phyloP scores from a whole-genome alignment of 306 rosid species.

The Neltuma alba region DNA sequence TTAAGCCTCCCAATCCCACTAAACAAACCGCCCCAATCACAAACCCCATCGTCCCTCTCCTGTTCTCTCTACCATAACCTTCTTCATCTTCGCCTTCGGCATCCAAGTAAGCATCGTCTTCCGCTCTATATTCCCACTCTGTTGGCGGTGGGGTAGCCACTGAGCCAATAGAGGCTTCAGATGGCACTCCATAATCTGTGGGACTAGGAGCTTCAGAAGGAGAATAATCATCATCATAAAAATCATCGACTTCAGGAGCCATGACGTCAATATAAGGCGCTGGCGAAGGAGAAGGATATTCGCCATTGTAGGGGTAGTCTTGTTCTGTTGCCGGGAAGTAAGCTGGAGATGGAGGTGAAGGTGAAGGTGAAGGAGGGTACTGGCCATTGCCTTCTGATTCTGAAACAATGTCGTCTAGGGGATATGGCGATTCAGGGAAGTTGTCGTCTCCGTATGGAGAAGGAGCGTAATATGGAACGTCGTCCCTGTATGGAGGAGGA shows the following conservation, averaged over 20 bases:
- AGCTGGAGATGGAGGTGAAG: neutral
- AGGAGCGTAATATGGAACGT: neutral
- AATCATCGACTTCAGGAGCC: conserved; percentile 26
- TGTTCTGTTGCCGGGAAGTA: neutral
- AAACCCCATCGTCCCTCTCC: neutral
- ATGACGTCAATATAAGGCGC: neutral
- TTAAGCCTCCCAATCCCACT: conserved; percentile 43
- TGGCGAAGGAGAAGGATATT: neutral
- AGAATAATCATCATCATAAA: neutral
- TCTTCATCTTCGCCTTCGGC: neutral
- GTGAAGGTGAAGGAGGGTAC: neutral
- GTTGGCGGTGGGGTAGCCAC: neutral
- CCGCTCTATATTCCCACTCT: conserved; percentile 31
- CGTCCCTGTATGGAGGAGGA: conserved; percentile 17
- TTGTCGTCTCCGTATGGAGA: conserved; percentile 14
- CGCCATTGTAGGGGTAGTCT: neutral
- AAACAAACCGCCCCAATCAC: conserved; percentile 36
- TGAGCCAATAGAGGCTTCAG: neutral
- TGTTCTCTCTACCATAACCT: neutral
- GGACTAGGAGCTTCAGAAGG: conserved; percentile 24
- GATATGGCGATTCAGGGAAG: conserved; percentile 3
- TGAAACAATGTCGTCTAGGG: neutral
- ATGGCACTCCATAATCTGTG: neutral
- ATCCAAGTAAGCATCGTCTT: conserved; percentile 2
- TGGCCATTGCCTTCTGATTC: neutral